Conservation (phyloP, 23 red algal species). For the Gracilaria vermiculophylla region DNA sequence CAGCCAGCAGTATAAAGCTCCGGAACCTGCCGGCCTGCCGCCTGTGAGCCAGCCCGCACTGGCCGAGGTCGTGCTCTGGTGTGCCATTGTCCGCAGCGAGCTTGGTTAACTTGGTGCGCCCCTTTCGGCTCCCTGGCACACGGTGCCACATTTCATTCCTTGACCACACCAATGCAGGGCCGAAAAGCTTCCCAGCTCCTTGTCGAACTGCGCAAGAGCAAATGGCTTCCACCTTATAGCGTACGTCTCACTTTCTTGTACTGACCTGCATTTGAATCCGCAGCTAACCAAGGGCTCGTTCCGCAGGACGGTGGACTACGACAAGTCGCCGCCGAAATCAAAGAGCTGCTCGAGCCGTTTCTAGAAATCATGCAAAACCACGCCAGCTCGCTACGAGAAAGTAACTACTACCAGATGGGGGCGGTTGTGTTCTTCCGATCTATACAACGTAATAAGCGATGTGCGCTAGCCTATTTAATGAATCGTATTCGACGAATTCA, state of each 20-base stretch:
- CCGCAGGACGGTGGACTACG: conserved; percentile 47
- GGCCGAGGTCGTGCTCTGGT: too few species aligned
- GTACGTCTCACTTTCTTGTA: background rate
- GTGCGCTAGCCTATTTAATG: conserved; percentile 81
- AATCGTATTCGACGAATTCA: conserved; percentile 60
- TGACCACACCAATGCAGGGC: background rate
- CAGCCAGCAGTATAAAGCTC: too few species aligned
- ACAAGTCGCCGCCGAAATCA: conserved; percentile 72
- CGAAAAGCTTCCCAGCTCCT: conserved; percentile 40
- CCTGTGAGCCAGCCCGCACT: too few species aligned
- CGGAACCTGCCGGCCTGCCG: too few species aligned
- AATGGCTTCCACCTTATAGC: conserved; percentile 63
- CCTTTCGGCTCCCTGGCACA: too few species aligned
- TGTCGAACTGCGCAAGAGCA: conserved; percentile 59
- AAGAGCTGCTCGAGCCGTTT: conserved; percentile 71
- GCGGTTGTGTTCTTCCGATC: conserved; percentile 78
- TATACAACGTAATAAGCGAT: conserved; percentile 92
- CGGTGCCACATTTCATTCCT: too few species aligned
- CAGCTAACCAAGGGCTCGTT: background rate
- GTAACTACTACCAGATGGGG: conserved; percentile 4
- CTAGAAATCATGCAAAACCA: conserved; percentile 58
- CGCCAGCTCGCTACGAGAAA: background rate
- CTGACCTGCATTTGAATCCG: background rate
- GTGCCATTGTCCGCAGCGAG: too few species aligned
- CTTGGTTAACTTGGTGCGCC: too few species aligned